Base-by-base conservation (phyloP, 2,329 filamentous ascomycete genomes). In the Basipetospora chlamydospora region DNA sequence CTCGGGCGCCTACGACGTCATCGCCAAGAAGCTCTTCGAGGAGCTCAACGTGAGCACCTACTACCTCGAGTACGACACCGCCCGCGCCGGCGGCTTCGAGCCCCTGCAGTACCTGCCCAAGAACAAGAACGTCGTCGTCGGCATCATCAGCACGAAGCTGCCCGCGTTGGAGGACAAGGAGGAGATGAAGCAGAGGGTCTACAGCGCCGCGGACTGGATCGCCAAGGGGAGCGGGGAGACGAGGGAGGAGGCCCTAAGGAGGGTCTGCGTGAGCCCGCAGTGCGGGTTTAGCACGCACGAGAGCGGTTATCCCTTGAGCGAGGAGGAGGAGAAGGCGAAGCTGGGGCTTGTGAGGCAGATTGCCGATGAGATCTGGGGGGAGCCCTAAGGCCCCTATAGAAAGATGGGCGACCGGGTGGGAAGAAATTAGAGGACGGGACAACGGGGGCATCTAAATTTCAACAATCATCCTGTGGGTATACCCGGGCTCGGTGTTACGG, bases 221-320 rank as follows among this genome's bases (percentile, higher is more conserved):
- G 78, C 79, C 1, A 66, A 78, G 55, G 80, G 80, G 0, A 74
- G 66, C 37, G 70, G 69, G 8, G 64, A 80, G 57, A 70, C 62
- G 2, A 62, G 64, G 31, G 70, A 82, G 51, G 70, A 84, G 52
- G 79, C 79, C 0, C 60, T 87, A 10, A 67, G 78, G 55, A 70
- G 77, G 45, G 59, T 86, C 33, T 67, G 67, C 38, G 67, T 83
- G 13, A 80, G 73, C 49, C 78, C 80, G 0, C 79, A 84, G 59
- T 82, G 77, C 51, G 77, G 77, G 5, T 81, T 81, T 54, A 81
- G 79, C 25, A 82, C 75, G 25, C 80, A 87, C 51, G 73, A 78
- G 45, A 74, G 70, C 47, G 81, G 80, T 0, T 85, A 87, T 50
- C 67, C 73, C 11, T 62, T 87, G 37, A 69, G 66, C 16, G 62